phyloP scores from a whole-genome alignment of 495 filamentous ascomycete genomes.

The Thermochaetoides thermophila region DNA sequence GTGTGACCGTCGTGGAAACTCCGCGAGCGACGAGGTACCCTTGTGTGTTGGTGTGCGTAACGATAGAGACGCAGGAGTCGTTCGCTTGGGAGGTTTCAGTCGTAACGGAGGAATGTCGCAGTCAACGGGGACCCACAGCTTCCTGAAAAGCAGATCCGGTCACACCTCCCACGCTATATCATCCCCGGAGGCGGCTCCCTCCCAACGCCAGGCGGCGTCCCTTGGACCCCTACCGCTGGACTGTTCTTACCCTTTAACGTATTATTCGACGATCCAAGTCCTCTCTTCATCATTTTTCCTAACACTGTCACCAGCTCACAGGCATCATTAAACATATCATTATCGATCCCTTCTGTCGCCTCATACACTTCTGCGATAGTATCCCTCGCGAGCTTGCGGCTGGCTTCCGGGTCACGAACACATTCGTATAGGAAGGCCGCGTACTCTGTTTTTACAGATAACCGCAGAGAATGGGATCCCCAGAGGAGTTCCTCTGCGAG shows the following conservation, averaged over 20 bases:
- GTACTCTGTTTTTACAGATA: slow-evolving; percentile 86
- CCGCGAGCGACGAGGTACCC: too few species aligned
- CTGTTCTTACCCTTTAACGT: slow-evolving; percentile 15
- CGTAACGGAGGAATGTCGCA: too few species aligned
- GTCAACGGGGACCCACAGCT: too few species aligned
- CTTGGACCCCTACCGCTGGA: slow-evolving; percentile 16
- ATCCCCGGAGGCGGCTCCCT: slow-evolving; percentile 15
- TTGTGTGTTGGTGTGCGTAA: too few species aligned
- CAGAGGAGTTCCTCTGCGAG: slow-evolving; percentile 62
- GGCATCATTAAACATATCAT: slow-evolving; percentile 71
- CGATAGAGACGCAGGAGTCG: too few species aligned
- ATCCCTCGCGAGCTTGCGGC: slow-evolving; percentile 59
- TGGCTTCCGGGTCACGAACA: slow-evolving; percentile 60
- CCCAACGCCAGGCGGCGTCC: slow-evolving; percentile 11
- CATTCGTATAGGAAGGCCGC: slow-evolving; percentile 94
- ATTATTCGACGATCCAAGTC: slow-evolving; percentile 24
- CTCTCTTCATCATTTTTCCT: slow-evolving; percentile 65
- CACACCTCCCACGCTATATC: slow-evolving; percentile 8
- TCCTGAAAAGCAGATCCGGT: background rate
- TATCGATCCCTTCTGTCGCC: slow-evolving; percentile 78
- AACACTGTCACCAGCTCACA: slow-evolving; percentile 60
- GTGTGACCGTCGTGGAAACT: too few species aligned
- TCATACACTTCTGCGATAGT: slow-evolving; percentile 87
- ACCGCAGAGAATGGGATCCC: slow-evolving; percentile 76
- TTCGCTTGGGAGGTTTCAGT: too few species aligned